phyloP scores from a whole-genome alignment of 192 early-diverging fungal genomes.

The Diversispora eburnea region DNA sequence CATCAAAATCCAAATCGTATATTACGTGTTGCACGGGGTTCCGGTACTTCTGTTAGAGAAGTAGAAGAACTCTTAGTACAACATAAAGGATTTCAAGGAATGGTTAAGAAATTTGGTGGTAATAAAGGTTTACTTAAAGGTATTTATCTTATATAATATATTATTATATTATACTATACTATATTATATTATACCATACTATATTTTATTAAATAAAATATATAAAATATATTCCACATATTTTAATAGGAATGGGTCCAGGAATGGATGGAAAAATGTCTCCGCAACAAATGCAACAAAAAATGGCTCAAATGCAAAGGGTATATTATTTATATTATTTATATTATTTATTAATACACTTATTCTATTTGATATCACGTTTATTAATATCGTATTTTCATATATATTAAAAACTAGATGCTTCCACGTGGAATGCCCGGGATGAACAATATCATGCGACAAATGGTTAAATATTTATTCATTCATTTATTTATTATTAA shows the following conservation, averaged over 20 bases:
- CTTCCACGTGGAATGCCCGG: conserved; percentile 51
- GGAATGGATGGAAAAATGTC: conserved; percentile 51
- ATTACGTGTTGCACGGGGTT: conserved; percentile 77
- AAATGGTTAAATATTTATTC: conserved; percentile 42
- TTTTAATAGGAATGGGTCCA: conserved; percentile 48
- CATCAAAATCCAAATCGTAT: conserved; percentile 65
- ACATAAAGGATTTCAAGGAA: conserved; percentile 73
- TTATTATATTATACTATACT: conserved; percentile 30
- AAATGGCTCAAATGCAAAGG: conserved; percentile 64
- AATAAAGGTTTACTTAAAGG: conserved; percentile 76
- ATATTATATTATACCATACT: conserved; percentile 32
- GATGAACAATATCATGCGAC: conserved; percentile 62
- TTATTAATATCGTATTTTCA: no score
- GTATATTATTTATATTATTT: conserved; percentile 58
- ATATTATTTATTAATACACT: no score
- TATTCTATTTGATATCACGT: no score
- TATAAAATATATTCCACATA: conserved; percentile 14
- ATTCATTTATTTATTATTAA: not conserved
- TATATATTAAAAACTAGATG: not conserved
- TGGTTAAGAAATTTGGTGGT: conserved; percentile 93
- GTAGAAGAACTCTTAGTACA: conserved; percentile 81
- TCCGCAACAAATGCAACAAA: conserved; percentile 67
- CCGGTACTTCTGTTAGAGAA: conserved; percentile 76
- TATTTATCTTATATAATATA: conserved; percentile 46
- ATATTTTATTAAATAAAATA: conserved; percentile 8